phyloP scores from a whole-genome alignment of 2,329 filamentous ascomycete genomes.

The Xylogone sp. region DNA sequence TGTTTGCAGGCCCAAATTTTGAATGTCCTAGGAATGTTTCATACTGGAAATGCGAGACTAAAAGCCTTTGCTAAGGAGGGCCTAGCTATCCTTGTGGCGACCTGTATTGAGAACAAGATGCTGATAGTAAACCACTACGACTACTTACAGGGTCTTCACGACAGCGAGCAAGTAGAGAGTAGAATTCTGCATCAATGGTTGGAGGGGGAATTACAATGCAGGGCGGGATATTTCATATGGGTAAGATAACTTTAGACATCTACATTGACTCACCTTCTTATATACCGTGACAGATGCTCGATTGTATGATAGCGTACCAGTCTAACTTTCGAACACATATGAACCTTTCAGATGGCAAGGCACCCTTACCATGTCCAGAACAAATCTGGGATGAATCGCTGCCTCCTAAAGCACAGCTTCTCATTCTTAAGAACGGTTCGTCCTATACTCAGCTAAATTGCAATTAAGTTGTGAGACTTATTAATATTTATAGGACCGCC shows the following conservation, averaged over 20 bases:
- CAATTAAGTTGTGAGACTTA: background rate
- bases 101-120: slow-evolving; percentile 5
- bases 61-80: slow-evolving; percentile 1
- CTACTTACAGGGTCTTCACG: background rate
- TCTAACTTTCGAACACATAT: slow-evolving; percentile 6
- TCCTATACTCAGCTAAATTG: background rate
- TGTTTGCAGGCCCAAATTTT: slow-evolving; percentile 4
- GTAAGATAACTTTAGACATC: background rate
- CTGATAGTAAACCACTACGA: slow-evolving; percentile 1
- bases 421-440: slow-evolving; percentile 5
- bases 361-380: slow-evolving; percentile 4
- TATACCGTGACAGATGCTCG: background rate
- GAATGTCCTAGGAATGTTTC: slow-evolving; percentile 4
- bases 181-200: slow-evolving; percentile 4
- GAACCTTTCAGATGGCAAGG: slow-evolving; percentile 5
- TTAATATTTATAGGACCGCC: slow-evolving; percentile 1
- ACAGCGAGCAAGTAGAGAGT: background rate
- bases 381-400: slow-evolving; percentile 5
- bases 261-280: background rate
- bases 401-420: slow-evolving; percentile 1
- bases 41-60: slow-evolving; percentile 3
- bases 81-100: slow-evolving; percentile 2
- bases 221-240: slow-evolving; percentile 5
- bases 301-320: slow-evolving; percentile 6
- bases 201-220: slow-evolving; percentile 4